These are phyloP conservation scores for Persicaria tinctoria DNA, from an alignment of 148 eudicot genomes.

Conservation along the genomic window DNA sequence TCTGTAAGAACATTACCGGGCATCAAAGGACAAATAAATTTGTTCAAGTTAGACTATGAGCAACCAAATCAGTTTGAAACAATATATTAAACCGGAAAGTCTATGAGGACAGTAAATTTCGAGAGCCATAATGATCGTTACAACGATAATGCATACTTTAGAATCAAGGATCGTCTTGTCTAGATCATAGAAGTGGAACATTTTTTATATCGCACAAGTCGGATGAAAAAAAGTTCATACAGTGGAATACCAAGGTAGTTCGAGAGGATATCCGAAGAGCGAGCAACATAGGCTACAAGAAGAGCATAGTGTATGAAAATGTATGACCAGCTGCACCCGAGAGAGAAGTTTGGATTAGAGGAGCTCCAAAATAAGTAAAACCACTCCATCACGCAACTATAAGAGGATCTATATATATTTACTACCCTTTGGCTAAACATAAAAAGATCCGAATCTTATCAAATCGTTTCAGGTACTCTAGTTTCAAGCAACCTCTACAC, in stretches of 20 bases:
- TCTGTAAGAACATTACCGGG: constrained; percentile 48
- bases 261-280: constrained; percentile 80
- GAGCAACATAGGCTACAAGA: constrained; percentile 88
- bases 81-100: neutral
- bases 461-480: neutral
- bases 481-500: neutral
- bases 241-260: constrained; percentile 75
- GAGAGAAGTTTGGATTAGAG: constrained; percentile 12
- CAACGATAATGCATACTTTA: neutral
- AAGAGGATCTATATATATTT: neutral
- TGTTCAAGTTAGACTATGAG: neutral
- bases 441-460: neutral
- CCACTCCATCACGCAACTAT: neutral
- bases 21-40: constrained; percentile 25
- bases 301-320: constrained; percentile 91
- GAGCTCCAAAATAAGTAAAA: neutral
- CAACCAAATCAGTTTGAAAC: neutral
- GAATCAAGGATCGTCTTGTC: neutral
- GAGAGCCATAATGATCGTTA: neutral
- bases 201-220: neutral
- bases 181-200: neutral
- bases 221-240: constrained; percentile 40
- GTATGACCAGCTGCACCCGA: constrained; percentile 84
- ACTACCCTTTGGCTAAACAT: neutral
- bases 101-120: neutral